phyloP scores from a whole-genome alignment of 306 rosid genomes.

The Quercus glauca region DNA sequence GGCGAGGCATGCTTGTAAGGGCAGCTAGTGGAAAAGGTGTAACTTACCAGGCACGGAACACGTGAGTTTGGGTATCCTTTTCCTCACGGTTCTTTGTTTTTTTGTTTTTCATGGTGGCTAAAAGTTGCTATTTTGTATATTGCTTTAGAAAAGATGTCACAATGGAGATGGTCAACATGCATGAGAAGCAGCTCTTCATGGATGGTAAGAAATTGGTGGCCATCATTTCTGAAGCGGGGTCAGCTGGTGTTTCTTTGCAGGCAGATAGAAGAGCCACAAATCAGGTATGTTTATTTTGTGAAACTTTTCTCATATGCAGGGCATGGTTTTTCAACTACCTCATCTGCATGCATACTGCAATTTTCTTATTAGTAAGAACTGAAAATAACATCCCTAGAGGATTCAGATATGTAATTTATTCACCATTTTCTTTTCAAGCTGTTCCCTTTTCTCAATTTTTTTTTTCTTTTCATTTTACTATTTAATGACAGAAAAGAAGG shows the following conservation, averaged over 20 bases:
- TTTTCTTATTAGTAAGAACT: slow-evolving; percentile 11
- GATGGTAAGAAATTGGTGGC: slow-evolving; percentile 93
- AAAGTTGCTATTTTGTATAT: slow-evolving; percentile 12
- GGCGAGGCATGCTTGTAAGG: slow-evolving; percentile 99
- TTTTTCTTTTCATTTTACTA: slow-evolving; percentile 4
- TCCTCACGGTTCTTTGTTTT: neutral
- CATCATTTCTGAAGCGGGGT: slow-evolving; percentile 98
- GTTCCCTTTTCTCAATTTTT: neutral
- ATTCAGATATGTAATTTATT: slow-evolving; percentile 10
- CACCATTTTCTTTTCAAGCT: slow-evolving; percentile 12
- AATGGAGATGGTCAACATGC: slow-evolving; percentile 99
- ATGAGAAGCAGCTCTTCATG: slow-evolving; percentile 97
- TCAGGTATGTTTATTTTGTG: slow-evolving; percentile 53
- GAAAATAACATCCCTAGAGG: neutral
- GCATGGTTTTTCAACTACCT: slow-evolving; percentile 3
- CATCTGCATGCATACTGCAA: neutral
- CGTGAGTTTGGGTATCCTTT: slow-evolving; percentile 58
- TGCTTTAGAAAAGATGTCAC: slow-evolving; percentile 79
- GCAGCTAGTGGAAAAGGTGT: slow-evolving; percentile 93
- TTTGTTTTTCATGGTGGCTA: slow-evolving; percentile 8
- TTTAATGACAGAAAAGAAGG: slow-evolving; percentile 76
- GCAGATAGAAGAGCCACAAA: slow-evolving; percentile 91
- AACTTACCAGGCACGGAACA: slow-evolving; percentile 92
- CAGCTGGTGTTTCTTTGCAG: slow-evolving; percentile 98
- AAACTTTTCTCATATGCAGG: slow-evolving; percentile 1